Conservation (phyloP, 106 monocot genomes). For the Dendrobium officinale region DNA sequence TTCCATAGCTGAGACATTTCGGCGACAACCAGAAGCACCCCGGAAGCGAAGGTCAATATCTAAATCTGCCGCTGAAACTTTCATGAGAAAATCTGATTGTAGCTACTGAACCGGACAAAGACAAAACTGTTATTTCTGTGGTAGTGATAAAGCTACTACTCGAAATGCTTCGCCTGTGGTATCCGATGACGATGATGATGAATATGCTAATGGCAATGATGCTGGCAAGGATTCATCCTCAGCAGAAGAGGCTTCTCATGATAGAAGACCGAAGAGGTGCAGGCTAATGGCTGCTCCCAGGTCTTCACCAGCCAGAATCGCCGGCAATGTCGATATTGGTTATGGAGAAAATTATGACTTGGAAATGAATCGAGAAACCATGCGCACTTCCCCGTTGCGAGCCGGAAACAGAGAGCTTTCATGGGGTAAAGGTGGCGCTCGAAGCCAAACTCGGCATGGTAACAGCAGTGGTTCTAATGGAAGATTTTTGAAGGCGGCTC, state of each 20-base stretch:
- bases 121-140: slow-evolving; percentile 27
- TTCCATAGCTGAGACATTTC: slow-evolving; percentile 75
- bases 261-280: slow-evolving; percentile 61
- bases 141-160: slow-evolving; percentile 30
- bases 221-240: slow-evolving; percentile 59
- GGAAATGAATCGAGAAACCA: slow-evolving; percentile 28
- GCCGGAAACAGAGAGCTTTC: slow-evolving; percentile 59
- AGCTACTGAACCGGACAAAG: slow-evolving; percentile 16
- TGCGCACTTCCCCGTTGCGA: slow-evolving; percentile 40
- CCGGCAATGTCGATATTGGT: slow-evolving; percentile 25
- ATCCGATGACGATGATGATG: slow-evolving; percentile 77
- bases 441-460: slow-evolving; percentile 92
- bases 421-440: slow-evolving; percentile 87
- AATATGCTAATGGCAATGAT: slow-evolving; percentile 51
- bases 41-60: slow-evolving; percentile 47
- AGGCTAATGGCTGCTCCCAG: slow-evolving; percentile 38
- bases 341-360: slow-evolving; percentile 46
- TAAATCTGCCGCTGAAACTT: slow-evolving; percentile 32
- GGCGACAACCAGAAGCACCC: slow-evolving; percentile 73
- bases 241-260: slow-evolving; percentile 60
- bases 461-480: slow-evolving; percentile 51
- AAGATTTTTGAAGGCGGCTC: slow-evolving; percentile 46
- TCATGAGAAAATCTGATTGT: slow-evolving; percentile 43
- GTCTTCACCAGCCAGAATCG: slow-evolving; percentile 50
- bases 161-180: slow-evolving; percentile 18